Conservation (phyloP, 331 rosid species). For the Telfairia occidentalis region DNA sequence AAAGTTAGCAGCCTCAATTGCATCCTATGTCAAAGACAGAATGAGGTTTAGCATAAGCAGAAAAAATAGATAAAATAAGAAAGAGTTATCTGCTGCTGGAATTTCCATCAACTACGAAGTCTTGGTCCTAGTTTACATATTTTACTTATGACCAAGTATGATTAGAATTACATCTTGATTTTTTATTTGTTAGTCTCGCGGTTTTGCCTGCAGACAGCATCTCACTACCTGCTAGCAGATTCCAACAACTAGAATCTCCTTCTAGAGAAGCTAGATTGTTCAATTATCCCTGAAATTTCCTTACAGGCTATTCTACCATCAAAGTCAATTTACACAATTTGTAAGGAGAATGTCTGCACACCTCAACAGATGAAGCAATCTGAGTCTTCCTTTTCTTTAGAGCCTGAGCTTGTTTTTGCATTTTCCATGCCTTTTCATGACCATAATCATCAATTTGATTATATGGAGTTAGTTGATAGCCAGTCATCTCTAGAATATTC, state of each 20-base stretch:
- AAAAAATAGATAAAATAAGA: background rate
- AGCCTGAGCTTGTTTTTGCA: constrained; percentile 36
- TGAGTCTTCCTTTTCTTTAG: constrained; percentile 33
- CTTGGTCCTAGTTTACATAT: background rate
- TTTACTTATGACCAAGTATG: background rate
- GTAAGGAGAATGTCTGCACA: background rate
- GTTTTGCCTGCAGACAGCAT: background rate
- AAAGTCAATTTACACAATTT: background rate
- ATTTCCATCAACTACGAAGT: background rate
- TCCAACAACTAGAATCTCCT: background rate
- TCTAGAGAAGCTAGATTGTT: background rate
- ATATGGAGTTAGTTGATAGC: constrained; percentile 26
- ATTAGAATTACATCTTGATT: background rate
- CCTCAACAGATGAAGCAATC: constrained; percentile 42
- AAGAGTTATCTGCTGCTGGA: background rate
- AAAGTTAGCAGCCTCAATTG: constrained; percentile 32
- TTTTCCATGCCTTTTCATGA: constrained; percentile 43
- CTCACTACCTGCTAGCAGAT: background rate
- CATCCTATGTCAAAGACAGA: constrained; percentile 23
- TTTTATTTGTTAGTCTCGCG: background rate
- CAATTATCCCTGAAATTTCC: background rate
- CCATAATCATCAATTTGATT: constrained; percentile 53
- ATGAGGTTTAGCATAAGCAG: background rate
- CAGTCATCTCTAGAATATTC: constrained; percentile 35
- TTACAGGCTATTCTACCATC: background rate